Evolutionary conservation across 1,139 yeast genomes (phyloP).

Genomic region (Pichia sp.): DNA sequence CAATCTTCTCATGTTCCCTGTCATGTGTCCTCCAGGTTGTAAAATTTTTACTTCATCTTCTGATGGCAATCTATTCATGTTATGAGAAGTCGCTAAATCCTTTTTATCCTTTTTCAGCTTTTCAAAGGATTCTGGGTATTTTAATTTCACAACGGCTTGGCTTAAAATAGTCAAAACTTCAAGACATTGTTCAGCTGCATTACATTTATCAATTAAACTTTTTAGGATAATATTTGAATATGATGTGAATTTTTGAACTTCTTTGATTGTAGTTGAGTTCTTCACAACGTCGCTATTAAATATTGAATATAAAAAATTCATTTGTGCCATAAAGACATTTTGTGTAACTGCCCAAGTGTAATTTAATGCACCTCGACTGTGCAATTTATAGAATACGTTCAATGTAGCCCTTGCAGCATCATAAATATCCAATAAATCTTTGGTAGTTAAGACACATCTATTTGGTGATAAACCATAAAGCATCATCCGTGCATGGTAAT

Average conservation of each 20-base stretch:
- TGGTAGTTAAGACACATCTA: slow-evolving; percentile 45
- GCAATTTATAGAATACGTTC: slow-evolving; percentile 52
- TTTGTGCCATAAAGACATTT: slow-evolving; percentile 83
- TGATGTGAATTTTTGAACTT: slow-evolving; percentile 49
- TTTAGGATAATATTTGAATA: slow-evolving; percentile 57
- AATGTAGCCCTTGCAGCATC: slow-evolving; percentile 65
- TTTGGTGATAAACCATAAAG: slow-evolving; percentile 76
- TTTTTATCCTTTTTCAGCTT: neutral
- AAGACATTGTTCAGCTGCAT: slow-evolving; percentile 68
- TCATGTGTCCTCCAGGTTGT: slow-evolving; percentile 35
- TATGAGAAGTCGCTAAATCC: slow-evolving; percentile 6
- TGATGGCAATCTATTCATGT: slow-evolving; percentile 26
- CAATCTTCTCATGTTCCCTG: slow-evolving; percentile 37
- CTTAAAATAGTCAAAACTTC: slow-evolving; percentile 68
- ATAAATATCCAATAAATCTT: slow-evolving; percentile 52
- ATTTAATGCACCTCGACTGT: slow-evolving; percentile 53
- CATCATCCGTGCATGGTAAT: slow-evolving; percentile 66
- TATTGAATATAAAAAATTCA: slow-evolving; percentile 70
- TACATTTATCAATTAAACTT: slow-evolving; percentile 63
- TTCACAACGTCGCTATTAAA: slow-evolving; percentile 58
- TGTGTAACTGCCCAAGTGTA: slow-evolving; percentile 95
- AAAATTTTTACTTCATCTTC: slow-evolving; percentile 27
- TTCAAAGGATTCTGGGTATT: slow-evolving; percentile 34
- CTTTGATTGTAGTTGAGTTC: slow-evolving; percentile 40
- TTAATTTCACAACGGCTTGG: slow-evolving; percentile 63